Conservation (phyloP, 2,329 filamentous ascomycete genomes). For the Venturia carpophila region DNA sequence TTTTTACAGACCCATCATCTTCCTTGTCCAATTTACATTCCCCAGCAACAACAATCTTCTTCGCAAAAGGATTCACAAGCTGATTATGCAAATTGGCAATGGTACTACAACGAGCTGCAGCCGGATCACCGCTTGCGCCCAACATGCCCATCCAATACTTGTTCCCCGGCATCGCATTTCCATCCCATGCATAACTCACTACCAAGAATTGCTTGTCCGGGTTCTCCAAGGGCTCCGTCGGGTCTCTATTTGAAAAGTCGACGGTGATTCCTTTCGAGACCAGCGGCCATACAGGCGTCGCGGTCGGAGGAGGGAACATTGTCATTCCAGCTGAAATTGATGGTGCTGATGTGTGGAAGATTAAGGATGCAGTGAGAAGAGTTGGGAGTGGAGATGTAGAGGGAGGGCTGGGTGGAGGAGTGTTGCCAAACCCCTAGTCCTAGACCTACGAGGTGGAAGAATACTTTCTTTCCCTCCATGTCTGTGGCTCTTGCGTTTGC, state of each 20-base stretch:
- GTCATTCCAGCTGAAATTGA: conserved; percentile 28
- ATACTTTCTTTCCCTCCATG: conserved; percentile 22
- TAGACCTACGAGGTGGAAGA: conserved; percentile 28
- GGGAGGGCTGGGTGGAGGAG: conserved; percentile 21
- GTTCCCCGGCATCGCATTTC: conserved; percentile 30
- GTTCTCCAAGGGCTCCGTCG: conserved; percentile 25
- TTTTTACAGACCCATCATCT: too few relatives aligned
- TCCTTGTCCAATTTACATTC: neutral
- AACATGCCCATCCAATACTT: conserved; percentile 29
- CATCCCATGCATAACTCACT: conserved; percentile 31
- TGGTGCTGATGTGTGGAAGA: conserved; percentile 21
- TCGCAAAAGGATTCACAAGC: conserved; percentile 24
- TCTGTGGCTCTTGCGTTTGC: conserved; percentile 23
- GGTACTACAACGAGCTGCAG: conserved; percentile 29
- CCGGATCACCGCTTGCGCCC: conserved; percentile 27
- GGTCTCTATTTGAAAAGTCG: conserved; percentile 26
- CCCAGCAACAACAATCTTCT: conserved; percentile 12
- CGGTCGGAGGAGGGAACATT: neutral
- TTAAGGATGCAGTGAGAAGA: conserved; percentile 22
- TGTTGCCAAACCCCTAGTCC: conserved; percentile 30
- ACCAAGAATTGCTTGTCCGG: conserved; percentile 23
- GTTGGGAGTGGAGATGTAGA: conserved; percentile 25
- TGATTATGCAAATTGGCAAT: conserved; percentile 30
- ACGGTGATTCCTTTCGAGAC: conserved; percentile 22
- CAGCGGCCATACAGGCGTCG: conserved; percentile 13